Evolutionary conservation across 2,329 filamentous ascomycete species (phyloP).

Genomic region (Penicillium sp.): DNA sequence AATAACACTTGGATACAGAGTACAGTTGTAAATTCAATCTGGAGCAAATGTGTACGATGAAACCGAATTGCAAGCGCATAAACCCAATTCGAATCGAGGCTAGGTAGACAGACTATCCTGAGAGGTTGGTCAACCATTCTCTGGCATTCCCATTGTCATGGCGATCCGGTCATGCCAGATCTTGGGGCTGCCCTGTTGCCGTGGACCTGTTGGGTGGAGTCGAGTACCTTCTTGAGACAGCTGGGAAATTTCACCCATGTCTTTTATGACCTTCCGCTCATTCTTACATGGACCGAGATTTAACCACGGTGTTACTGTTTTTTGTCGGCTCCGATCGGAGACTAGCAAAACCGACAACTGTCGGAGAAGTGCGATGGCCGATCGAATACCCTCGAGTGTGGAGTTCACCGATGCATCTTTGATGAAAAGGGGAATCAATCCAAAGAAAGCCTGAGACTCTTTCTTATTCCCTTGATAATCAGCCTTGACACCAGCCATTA

Average conservation of each 20-base stretch:
- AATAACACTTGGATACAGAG: background rate
- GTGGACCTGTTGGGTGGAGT: background rate
- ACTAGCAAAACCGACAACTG: constrained; percentile 17
- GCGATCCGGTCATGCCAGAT: constrained; percentile 1
- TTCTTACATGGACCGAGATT: background rate
- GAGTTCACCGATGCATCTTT: constrained; percentile 1
- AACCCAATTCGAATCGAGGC: background rate
- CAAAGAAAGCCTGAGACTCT: background rate
- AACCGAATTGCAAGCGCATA: background rate
- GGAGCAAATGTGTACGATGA: background rate
- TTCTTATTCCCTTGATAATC: background rate
- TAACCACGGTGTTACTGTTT: background rate
- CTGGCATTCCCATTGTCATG: constrained; percentile 4
- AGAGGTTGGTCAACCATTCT: background rate
- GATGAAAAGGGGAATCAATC: constrained; percentile 1
- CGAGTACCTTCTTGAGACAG: background rate
- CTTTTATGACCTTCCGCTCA: background rate
- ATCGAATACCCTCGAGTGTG: constrained; percentile 11
- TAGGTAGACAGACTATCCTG: background rate
- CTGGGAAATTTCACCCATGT: background rate
- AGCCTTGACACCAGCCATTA: background rate
- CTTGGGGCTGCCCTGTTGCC: background rate
- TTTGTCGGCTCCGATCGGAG: constrained; percentile 1
- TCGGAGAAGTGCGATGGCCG: constrained; percentile 17
- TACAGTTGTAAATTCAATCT: background rate